Base-by-base conservation (phyloP, 768 basidiomycete species). In the Agaricus subrufescens region DNA sequence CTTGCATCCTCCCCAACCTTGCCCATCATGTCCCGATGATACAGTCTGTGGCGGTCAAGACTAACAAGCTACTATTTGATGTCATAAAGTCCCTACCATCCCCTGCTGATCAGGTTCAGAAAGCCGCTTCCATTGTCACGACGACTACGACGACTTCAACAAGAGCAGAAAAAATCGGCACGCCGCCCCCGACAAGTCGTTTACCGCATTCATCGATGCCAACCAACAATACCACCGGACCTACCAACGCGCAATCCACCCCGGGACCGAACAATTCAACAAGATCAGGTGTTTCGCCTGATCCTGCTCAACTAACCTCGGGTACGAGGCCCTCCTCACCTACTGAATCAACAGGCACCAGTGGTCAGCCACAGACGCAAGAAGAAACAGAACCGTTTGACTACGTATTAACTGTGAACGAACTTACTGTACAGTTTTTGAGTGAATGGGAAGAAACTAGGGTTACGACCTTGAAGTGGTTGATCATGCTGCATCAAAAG, bases 401-500 rank as follows among this genome's bases (percentile, higher is more conserved):
- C 66, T 97, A 97, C 63, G 89, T 92, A 61, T 82, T 86, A 19
- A 98, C 94, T 0, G 96, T 99, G 50, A 92, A 91, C 65, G 91
- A 90, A 49, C 71, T 99, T 60, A 97, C 94, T 3, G 76, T 97
- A 49, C 94, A 97, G 62, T 95, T 99, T 67, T 66, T 98, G 71
- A 94, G 91, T 69, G 96, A 99, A 70, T 94, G 91, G 62, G 96
- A 97, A 67, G 94, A 98, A 66, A 98, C 97, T 0, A 77, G 95
- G 48, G 92, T 98, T 4, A 94, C 94, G 27, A 94, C 96, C 2
- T 69, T 99, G 63, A 95, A 96, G 71, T 99, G 97, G 97, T 75
- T 99, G 39, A 86, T 97, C 55, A 99, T 99, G 97, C 73, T 99
- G 50, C 97, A 99, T 71, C 91, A 95, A 68, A 98, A 98, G 66